Percentiles rank a stretch among this genome's conserved stretches.
phyloP scores from a whole-genome alignment of 139 green algal species.

The Bryopsis sp. region DNA sequence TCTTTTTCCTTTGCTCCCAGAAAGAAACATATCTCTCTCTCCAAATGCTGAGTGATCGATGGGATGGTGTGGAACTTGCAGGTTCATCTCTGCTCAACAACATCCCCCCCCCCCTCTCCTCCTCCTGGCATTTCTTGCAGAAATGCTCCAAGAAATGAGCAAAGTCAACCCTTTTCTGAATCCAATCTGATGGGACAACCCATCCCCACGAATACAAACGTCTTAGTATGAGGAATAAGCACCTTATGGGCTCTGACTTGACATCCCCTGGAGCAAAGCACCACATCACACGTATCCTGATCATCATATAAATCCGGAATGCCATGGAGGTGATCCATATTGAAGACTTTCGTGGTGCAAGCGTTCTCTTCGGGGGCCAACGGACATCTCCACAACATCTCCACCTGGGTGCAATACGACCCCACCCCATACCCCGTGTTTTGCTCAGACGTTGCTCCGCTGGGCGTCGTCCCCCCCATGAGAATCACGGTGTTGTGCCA shows the following conservation, averaged over 20 bases:
- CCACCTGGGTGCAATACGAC: conserved; percentile 8
- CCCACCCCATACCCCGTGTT: neutral
- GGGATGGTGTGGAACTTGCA: too few species aligned
- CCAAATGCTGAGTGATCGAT: too few species aligned
- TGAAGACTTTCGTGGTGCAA: neutral
- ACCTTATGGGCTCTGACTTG: conserved; percentile 2
- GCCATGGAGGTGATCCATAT: neutral
- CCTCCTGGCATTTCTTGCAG: too few species aligned
- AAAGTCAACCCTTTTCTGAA: too few species aligned
- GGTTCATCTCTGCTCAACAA: too few species aligned
- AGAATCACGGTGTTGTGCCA: conserved; percentile 5
- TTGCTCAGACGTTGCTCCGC: neutral
- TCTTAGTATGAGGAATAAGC: too few species aligned
- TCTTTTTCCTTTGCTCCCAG: too few species aligned
- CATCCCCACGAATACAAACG: too few species aligned
- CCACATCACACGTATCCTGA: conserved; percentile 19
- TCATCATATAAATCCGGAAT: neutral
- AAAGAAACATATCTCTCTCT: too few species aligned
- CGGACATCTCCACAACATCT: conserved; percentile 15
- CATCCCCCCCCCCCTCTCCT: too few species aligned
- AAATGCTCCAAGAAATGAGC: too few species aligned
- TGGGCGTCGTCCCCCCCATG: conserved; percentile 14
- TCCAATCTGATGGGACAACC: too few species aligned
- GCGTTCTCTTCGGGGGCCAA: neutral
- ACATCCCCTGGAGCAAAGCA: neutral